These are phyloP conservation scores for Ensete ventricosum DNA, from an alignment of 176 grass and related monocot species.

Conservation along the genomic window DNA sequence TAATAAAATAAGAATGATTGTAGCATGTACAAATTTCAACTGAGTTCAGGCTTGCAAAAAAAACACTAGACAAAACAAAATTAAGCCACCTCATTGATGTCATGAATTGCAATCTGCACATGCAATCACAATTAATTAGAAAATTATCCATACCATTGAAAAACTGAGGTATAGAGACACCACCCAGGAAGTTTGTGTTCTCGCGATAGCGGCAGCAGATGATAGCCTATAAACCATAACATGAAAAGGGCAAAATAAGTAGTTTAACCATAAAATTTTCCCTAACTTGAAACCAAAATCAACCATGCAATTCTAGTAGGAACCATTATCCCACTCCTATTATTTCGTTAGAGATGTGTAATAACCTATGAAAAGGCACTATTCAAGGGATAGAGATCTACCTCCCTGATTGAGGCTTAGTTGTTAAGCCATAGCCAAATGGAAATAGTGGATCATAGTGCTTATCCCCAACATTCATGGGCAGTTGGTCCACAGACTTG, in stretches of 20 bases:
- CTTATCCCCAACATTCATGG: slow-evolving; percentile 69
- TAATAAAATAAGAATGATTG: too few species aligned
- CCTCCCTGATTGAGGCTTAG: slow-evolving; percentile 33
- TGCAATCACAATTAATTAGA: not conserved
- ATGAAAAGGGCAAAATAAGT: not conserved
- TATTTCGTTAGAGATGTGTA: not conserved
- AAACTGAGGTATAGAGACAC: not conserved
- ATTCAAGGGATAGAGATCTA: not conserved
- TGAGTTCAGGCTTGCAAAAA: too few species aligned
- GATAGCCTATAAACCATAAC: not conserved
- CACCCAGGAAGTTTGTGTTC: not conserved
- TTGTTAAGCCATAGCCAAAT: slow-evolving; percentile 67
- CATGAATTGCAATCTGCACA: too few species aligned
- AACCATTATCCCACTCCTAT: not conserved
- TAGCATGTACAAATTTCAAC: too few species aligned
- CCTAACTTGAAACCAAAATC: not conserved
- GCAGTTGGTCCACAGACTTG: slow-evolving; percentile 67
- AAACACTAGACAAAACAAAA: too few species aligned
- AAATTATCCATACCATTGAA: not conserved
- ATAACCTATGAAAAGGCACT: not conserved
- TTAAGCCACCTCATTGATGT: too few species aligned
- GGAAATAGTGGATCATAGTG: slow-evolving; percentile 87
- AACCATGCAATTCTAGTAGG: not conserved
- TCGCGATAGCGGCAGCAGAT: not conserved
- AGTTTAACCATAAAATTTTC: not conserved